Evolutionary conservation across 192 early-diverging fungal species (phyloP), one percentile per base, ranked within the genome.

Genomic region (Coemansia sp.): DNA sequence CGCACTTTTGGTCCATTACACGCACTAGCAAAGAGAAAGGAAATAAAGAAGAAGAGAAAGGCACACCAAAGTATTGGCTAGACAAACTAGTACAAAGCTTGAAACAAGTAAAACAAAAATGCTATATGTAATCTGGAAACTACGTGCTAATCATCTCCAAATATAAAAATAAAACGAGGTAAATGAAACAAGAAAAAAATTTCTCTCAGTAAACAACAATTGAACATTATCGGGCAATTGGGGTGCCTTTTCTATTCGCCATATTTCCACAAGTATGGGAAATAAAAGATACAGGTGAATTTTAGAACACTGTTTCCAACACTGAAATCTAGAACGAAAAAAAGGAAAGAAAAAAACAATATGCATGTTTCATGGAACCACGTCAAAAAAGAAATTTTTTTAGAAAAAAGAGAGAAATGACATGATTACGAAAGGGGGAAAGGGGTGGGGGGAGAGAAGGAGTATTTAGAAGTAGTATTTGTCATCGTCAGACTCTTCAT

Each of bases 1-100:
- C 80, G 26, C 80, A 82, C 55, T 51, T 40, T 54, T 82, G 80
- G 40, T 82, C 80, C 80, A 82, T 70, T 41, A 26, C 39, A 42
- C 11, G 63, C 41, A 18, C 41, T 62, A n/a, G 41, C 19, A 62
- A 62, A 62, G 37, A 48, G 26, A 63, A 48, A 64, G 51, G 47
- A 64, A 51, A 37, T 64, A 37, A 36, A 9, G 19, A 64, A 39
- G 22, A 9, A 59, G 9, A 39, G 57, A 62, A 45, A 15, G 61
- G 16, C 41, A 1, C 32, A 32, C 32, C 32, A 32, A 4, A 32
- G 32, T 32, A 32, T 32, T 32, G 32, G 4, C 32, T 32, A 4
- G 2, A 32, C 32, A 32, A 32, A 32, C 32, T 32, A 32, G 32
- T 32, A 2, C 32, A 32, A 32, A 32, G 32, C 0, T 32, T 32